A percentile compares a stretch with the other conserved stretches of the same genome.
phyloP scores from a whole-genome alignment of 257 asterid genomes.

The Nicotiana tomentosiformis region DNA sequence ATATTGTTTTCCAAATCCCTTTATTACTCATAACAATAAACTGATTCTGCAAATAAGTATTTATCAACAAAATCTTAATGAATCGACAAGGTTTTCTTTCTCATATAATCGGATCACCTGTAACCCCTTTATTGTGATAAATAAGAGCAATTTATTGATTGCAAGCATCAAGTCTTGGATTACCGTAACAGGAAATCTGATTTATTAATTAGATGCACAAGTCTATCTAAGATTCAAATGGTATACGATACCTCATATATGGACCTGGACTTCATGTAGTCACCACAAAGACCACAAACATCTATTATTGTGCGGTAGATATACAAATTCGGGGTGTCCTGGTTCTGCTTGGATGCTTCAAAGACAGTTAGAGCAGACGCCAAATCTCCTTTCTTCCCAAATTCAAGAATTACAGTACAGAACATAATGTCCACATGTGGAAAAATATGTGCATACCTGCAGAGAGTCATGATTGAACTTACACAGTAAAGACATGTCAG shows the following conservation, averaged over 20 bases:
- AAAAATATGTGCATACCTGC: slow-evolving; percentile 64
- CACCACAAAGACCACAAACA: slow-evolving; percentile 93
- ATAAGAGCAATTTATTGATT: neutral
- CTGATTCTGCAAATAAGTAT: neutral
- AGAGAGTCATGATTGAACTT: slow-evolving; percentile 13
- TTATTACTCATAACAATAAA: neutral
- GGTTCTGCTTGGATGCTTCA: slow-evolving; percentile 52
- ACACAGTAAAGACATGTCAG: neutral
- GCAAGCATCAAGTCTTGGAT: neutral
- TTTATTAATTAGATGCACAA: neutral
- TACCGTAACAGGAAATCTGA: neutral
- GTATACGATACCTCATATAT: slow-evolving; percentile 63
- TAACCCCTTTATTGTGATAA: neutral
- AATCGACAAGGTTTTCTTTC: neutral
- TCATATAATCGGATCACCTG: neutral
- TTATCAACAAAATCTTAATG: neutral
- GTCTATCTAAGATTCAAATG: slow-evolving; percentile 9
- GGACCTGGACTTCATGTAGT: slow-evolving; percentile 68
- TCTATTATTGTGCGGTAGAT: slow-evolving; percentile 80
- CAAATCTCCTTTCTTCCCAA: slow-evolving; percentile 82
- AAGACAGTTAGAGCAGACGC: slow-evolving; percentile 63
- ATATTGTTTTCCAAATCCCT: neutral
- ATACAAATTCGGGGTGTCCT: slow-evolving; percentile 60
- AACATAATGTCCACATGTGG: slow-evolving; percentile 47
- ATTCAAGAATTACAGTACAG: slow-evolving; percentile 68